These are phyloP conservation scores for Sugiyamaella castrensis DNA, from an alignment of 1,139 yeast species.

Conservation along the genomic window DNA sequence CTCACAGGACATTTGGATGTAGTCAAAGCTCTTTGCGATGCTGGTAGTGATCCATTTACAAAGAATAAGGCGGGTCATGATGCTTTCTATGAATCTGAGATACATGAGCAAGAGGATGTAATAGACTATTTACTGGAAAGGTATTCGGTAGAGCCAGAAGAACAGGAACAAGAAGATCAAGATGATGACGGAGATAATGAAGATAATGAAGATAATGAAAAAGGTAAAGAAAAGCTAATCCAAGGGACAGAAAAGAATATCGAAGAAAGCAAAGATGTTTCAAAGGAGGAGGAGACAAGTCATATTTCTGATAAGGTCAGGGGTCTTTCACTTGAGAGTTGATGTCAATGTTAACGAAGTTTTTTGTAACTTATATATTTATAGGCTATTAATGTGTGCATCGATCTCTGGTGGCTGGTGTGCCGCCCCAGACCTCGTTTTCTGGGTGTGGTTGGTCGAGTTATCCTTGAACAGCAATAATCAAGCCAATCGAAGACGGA, in stretches of 20 bases:
- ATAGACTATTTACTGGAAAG: constrained; percentile 64
- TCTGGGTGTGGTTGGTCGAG: too few species aligned
- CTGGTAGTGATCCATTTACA: constrained; percentile 77
- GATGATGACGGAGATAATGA: constrained; percentile 29
- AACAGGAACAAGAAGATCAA: constrained; percentile 38
- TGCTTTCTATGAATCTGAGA: constrained; percentile 84
- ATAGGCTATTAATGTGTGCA: too few species aligned
- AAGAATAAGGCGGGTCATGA: constrained; percentile 79
- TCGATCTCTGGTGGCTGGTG: not conserved
- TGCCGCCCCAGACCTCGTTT: too few species aligned
- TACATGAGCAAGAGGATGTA: constrained; percentile 46
- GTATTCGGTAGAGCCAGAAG: constrained; percentile 58
- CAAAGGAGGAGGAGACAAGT: too few species aligned
- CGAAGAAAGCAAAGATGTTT: not conserved
- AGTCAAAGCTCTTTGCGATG: constrained; percentile 67
- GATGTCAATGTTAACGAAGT: not conserved
- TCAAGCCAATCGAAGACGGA: too few species aligned
- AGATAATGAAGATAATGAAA: constrained; percentile 17
- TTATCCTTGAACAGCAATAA: too few species aligned
- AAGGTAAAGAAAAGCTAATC: constrained; percentile 3
- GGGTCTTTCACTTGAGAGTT: not conserved
- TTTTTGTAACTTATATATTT: too few species aligned
- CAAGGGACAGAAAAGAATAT: not conserved
- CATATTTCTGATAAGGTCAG: too few species aligned
- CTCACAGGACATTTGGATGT: constrained; percentile 76